Conservation (phyloP, 129 eudicot genomes). For the Oenanthe sinensis region DNA sequence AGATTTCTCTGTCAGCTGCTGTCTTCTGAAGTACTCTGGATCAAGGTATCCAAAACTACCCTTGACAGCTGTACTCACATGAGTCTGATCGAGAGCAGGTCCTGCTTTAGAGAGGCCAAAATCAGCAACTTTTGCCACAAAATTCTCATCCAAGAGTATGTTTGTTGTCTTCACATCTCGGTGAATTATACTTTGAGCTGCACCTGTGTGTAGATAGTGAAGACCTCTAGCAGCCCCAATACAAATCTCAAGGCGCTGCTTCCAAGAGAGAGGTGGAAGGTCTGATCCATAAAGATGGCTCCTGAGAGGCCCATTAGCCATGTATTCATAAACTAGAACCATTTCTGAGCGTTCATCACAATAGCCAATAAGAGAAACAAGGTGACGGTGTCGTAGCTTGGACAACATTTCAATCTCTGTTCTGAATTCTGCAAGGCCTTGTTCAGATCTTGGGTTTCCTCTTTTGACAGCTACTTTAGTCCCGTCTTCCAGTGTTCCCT, state of each 20-base stretch:
- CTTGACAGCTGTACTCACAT: constrained; percentile 95
- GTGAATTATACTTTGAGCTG: constrained; percentile 77
- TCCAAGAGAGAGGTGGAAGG: constrained; percentile 77
- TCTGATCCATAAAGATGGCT: constrained; percentile 93
- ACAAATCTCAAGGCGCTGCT: constrained; percentile 87
- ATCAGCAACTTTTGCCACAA: constrained; percentile 93
- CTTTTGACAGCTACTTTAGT: constrained; percentile 81
- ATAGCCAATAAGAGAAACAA: constrained; percentile 88
- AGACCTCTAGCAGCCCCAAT: constrained; percentile 97
- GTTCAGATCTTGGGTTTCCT: constrained; percentile 93
- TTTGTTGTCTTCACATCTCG: constrained; percentile 96
- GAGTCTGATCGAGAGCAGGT: constrained; percentile 89
- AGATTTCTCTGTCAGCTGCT: constrained; percentile 88
- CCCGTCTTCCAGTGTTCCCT: constrained; percentile 90
- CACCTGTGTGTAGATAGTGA: constrained; percentile 97
- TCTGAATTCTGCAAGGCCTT: constrained; percentile 86
- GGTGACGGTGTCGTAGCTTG: constrained; percentile 92
- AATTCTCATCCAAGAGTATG: constrained; percentile 85
- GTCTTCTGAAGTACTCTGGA: constrained; percentile 95
- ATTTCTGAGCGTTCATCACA: constrained; percentile 97
- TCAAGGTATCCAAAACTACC: constrained; percentile 98
- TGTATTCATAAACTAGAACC: constrained; percentile 88
- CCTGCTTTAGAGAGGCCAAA: constrained; percentile 92
- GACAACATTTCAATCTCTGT: constrained; percentile 97
- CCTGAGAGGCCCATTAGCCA: constrained; percentile 98